A percentile compares a stretch with the other conserved stretches of the same genome.
Evolutionary conservation across 352 stramenopile species (phyloP).

Genomic region (Pythium graminicola): DNA sequence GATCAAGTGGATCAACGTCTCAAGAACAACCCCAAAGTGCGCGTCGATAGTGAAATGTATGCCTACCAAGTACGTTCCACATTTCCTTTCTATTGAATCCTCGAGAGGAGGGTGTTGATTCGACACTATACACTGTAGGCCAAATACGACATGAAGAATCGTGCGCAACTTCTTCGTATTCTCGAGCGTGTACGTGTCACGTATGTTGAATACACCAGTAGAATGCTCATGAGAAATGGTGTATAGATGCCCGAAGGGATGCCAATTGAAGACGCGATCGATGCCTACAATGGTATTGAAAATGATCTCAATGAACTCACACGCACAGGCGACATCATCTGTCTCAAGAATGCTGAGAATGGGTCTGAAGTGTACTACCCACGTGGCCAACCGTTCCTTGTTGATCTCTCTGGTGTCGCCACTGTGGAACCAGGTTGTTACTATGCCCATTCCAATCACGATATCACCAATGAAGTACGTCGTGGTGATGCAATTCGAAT

Average conservation of each 20-base stretch:
- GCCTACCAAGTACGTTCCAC: conserved; percentile 63
- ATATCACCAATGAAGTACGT: conserved; percentile 62
- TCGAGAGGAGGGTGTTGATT: too few species aligned
- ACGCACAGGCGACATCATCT: conserved; percentile 74
- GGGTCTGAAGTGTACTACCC: conserved; percentile 75
- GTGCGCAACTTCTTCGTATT: conserved; percentile 66
- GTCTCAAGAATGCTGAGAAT: conserved; percentile 77
- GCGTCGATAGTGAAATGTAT: conserved; percentile 64
- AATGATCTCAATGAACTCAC: conserved; percentile 69
- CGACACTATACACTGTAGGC: too few species aligned
- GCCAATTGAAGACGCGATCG: conserved; percentile 74
- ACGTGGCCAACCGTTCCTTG: conserved; percentile 54
- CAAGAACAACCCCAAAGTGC: conserved; percentile 85
- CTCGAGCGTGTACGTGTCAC: conserved; percentile 50
- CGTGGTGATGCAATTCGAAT: conserved; percentile 66
- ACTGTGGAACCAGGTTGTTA: conserved; percentile 73
- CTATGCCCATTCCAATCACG: conserved; percentile 52
- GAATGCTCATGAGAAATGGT: neutral
- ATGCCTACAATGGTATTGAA: conserved; percentile 76
- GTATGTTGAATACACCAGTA: neutral
- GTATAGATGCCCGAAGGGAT: conserved; percentile 72
- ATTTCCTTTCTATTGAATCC: too few species aligned
- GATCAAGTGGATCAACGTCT: conserved; percentile 80
- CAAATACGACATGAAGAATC: conserved; percentile 87
- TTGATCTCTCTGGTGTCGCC: conserved; percentile 61